Evolutionary conservation across 352 stramenopile species (phyloP).

Genomic region (Pythium folliculosum): DNA sequence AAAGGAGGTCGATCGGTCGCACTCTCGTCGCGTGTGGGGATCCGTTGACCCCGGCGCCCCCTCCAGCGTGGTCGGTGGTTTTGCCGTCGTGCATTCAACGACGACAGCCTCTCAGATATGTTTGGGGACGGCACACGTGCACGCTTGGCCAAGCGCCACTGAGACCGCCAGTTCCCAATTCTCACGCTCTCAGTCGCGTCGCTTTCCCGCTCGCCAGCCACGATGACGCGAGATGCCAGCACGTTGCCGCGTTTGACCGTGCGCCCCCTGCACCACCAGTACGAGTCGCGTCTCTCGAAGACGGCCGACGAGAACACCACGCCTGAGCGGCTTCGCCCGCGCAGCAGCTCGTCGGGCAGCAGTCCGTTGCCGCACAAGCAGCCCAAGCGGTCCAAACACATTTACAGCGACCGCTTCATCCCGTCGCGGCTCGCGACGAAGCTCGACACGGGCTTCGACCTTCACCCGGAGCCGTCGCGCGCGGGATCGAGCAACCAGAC

Average conservation of each 20-base stretch:
- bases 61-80: slow-evolving; percentile 14
- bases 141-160: background rate
- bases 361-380: slow-evolving; percentile 47
- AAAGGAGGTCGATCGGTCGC: background rate
- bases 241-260: slow-evolving; percentile 19
- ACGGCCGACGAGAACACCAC: slow-evolving; percentile 23
- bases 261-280: slow-evolving; percentile 53
- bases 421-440: slow-evolving; percentile 72
- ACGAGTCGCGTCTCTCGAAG: slow-evolving; percentile 36
- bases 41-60: slow-evolving; percentile 15
- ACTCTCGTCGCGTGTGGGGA: background rate
- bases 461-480: slow-evolving; percentile 45
- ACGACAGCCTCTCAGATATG: slow-evolving; percentile 8
- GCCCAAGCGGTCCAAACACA: slow-evolving; percentile 68
- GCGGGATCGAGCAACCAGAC: slow-evolving; percentile 24
- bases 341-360: slow-evolving; percentile 25
- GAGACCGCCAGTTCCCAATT: slow-evolving; percentile 17
- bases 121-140: slow-evolving; percentile 15
- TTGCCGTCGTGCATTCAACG: slow-evolving; percentile 1
- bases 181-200: background rate
- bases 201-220: background rate
- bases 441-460: slow-evolving; percentile 71
- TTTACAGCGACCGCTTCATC: slow-evolving; percentile 90
- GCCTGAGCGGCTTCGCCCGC: slow-evolving; percentile 17
- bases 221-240: slow-evolving; percentile 27